Evolutionary conservation across 1,139 yeast genomes (phyloP), one percentile per base, ranked within the genome.

Genomic region (Saccharomyces pastorianus): DNA sequence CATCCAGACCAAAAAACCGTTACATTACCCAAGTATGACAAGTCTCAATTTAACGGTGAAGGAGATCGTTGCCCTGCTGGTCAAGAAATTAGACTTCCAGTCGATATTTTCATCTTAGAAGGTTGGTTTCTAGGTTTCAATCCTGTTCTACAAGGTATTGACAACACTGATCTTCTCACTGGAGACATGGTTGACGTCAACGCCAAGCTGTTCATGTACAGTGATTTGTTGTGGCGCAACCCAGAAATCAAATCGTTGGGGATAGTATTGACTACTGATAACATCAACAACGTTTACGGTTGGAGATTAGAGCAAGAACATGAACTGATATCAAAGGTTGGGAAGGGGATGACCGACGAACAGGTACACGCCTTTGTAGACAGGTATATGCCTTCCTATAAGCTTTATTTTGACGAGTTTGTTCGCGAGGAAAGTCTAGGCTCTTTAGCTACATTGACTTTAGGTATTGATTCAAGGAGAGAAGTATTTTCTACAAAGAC

Each of bases 251-350:
- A 84, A 59, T 83, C 87, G 60, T 70, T 75, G 13, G 83, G 88
- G 52, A 76, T 91, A 13, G 81, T 79, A 53, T 69, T 85, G 51
- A 78, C 81, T 38, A 84, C 96, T 0, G 71, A 75, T 49, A 73
- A 79, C 58, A 73, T 88, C 46, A 64, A 74, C 5, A 84, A 82
- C 64, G 93, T 91, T 4, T 85, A 84, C 67, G 69, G 66, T 8
- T 93, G 99, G 99, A 77, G 99, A 58, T 68, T 79, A 5, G 81
- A 91, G 68, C 98, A 93, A 71, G 99, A 93, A 65, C 88, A 85
- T 59, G 80, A 75, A 3, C 71, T 89, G 63, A 81, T 84, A 8
- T 58, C 59, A 6, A 59, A 58, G 4, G 73, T 68, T 14, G 96
- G 96, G 0, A 56, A 64, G 1, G 98, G 98, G 0, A 90, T 93